phyloP scores from a whole-genome alignment of 2,329 filamentous ascomycete genomes.

The Cyphellophora europaea region DNA sequence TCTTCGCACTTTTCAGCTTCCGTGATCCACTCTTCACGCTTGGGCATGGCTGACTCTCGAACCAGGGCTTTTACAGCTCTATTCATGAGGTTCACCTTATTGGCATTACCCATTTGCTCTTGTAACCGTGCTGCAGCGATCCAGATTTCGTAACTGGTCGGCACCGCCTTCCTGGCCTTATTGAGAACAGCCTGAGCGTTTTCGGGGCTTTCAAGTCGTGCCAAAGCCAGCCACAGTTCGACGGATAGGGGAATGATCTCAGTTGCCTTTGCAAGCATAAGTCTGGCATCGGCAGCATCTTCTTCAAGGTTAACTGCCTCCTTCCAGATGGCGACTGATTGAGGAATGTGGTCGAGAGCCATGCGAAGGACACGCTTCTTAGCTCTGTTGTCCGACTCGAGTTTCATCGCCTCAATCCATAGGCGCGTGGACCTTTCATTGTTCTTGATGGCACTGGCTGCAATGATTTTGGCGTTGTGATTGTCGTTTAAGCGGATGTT shows the following conservation, averaged over 20 bases:
- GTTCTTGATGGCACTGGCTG: slow-evolving; percentile 82
- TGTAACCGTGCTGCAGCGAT: slow-evolving; percentile 86
- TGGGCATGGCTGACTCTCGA: slow-evolving; percentile 90
- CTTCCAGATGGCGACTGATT: slow-evolving; percentile 97
- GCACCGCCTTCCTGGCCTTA: slow-evolving; percentile 84
- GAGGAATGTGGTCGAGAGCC: slow-evolving; percentile 83
- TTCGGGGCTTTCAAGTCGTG: slow-evolving; percentile 77
- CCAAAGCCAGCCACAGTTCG: slow-evolving; percentile 89
- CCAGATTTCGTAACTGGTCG: slow-evolving; percentile 93
- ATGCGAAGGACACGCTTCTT: slow-evolving; percentile 91
- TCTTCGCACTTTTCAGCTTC: slow-evolving; percentile 93
- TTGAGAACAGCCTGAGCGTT: slow-evolving; percentile 94
- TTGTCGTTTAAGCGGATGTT: slow-evolving; percentile 88
- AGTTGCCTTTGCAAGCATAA: slow-evolving; percentile 87
- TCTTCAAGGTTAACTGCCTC: slow-evolving; percentile 93
- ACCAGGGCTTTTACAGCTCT: slow-evolving; percentile 80
- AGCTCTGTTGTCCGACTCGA: slow-evolving; percentile 71
- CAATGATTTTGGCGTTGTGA: slow-evolving; percentile 91
- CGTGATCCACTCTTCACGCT: slow-evolving; percentile 91
- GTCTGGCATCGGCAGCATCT: slow-evolving; percentile 72
- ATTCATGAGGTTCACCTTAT: slow-evolving; percentile 86
- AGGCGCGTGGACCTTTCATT: slow-evolving; percentile 81
- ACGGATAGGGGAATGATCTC: slow-evolving; percentile 90
- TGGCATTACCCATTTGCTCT: slow-evolving; percentile 73
- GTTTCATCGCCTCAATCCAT: slow-evolving; percentile 91